A percentile compares a stretch with the other conserved stretches of the same genome.
Conservation (phyloP, 768 basidiomycete genomes). For the Phylloporus sp. region DNA sequence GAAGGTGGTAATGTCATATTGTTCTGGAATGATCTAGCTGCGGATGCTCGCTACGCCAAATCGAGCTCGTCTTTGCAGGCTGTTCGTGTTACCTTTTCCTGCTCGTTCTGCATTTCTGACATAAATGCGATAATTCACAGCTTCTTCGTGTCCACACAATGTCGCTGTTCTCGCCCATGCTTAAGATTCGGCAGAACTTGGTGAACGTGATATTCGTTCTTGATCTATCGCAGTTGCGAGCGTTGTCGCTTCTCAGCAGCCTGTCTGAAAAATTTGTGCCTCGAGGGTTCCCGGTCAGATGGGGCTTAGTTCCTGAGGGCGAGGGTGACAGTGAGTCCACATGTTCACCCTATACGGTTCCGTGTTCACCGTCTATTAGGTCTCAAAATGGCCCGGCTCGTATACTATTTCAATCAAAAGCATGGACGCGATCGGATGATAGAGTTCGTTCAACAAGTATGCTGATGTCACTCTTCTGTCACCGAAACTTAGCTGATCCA, state of each 20-base stretch:
- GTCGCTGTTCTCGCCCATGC: constrained; percentile 72
- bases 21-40: constrained; percentile 92
- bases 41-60: constrained; percentile 58
- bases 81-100: constrained; percentile 33
- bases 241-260: constrained; percentile 57
- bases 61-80: constrained; percentile 48
- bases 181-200: constrained; percentile 72
- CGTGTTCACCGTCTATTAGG: constrained; percentile 35
- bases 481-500: background rate
- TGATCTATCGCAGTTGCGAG: constrained; percentile 64
- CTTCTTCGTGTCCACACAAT: constrained; percentile 21
- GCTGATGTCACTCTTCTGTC: background rate
- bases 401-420: constrained; percentile 59
- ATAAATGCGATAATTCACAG: constrained; percentile 13
- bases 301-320: constrained; percentile 76
- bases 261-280: constrained; percentile 67
- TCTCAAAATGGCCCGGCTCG: constrained; percentile 63
- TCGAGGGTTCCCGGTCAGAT: constrained; percentile 70
- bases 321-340: constrained; percentile 35
- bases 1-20: constrained; percentile 73
- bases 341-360: background rate
- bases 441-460: constrained; percentile 53
- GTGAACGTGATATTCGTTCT: constrained; percentile 79
- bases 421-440: constrained; percentile 63
- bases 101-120: background rate